These are phyloP conservation scores for Sanghuangporus weigelae DNA, from an alignment of 1,284 basidiomycete species.

Conservation along the genomic window DNA sequence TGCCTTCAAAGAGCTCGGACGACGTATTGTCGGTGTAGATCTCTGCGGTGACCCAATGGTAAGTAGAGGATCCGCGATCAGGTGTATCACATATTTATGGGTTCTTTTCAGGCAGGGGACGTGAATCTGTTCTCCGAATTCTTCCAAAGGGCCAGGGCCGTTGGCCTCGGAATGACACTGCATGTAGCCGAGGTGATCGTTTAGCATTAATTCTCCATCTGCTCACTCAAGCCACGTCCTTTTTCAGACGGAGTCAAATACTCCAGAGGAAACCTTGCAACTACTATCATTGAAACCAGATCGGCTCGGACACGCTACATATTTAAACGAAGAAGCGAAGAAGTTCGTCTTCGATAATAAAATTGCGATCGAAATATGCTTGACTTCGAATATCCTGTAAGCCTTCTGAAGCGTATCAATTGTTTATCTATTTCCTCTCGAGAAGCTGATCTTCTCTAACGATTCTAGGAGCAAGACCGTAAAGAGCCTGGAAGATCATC, in stretches of 20 bases:
- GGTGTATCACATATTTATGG: background rate
- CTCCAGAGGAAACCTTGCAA: conserved; percentile 53
- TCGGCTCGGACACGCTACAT: conserved; percentile 79
- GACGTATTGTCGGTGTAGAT: conserved; percentile 72
- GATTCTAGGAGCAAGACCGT: conserved; percentile 63
- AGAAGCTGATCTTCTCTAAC: background rate
- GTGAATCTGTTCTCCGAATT: conserved; percentile 47
- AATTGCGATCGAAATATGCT: conserved; percentile 74
- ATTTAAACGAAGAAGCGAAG: conserved; percentile 58
- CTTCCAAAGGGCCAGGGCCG: conserved; percentile 50
- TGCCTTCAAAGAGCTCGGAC: conserved; percentile 47
- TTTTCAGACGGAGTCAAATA: conserved; percentile 45
- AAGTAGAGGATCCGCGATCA: conserved; percentile 15
- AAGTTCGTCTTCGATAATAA: conserved; percentile 51
- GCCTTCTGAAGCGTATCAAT: conserved; percentile 22
- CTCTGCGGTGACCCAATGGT: conserved; percentile 71
- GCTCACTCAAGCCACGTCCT: background rate
- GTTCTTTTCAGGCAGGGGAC: conserved; percentile 43
- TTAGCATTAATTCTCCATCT: background rate
- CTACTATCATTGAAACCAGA: conserved; percentile 62
- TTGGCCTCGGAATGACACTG: conserved; percentile 63
- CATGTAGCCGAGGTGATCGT: conserved; percentile 74
- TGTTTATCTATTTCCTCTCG: background rate
- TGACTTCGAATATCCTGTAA: conserved; percentile 75
- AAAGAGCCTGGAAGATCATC: conserved; percentile 57